Evolutionary conservation across 257 asterid genomes (phyloP), one percentile per base, ranked within the genome.

Genomic region (Linderniella brevidens): DNA sequence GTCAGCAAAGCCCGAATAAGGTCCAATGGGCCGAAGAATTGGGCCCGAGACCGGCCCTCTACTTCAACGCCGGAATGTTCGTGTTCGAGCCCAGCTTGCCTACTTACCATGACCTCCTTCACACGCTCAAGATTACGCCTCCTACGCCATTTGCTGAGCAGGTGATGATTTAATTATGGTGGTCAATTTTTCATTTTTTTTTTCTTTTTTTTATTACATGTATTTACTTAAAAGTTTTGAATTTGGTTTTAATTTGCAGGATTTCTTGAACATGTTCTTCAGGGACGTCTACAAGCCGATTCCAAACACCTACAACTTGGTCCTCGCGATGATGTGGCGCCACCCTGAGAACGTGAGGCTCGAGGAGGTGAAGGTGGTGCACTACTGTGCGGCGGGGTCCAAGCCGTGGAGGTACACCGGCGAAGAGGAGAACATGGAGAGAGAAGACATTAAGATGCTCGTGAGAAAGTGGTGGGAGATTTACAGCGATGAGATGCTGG

Each of bases 301-400:
- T 17, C 58, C 67, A 0, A 19, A 17, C 11, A 46, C 35, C 17
- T 62, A 62, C 67, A 62, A 62, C 58, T 19, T 50, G 53, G 54
- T 62, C 2, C 45, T 62, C 11, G 62, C 62, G 10, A 62, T 62
- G 67, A 19, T 62, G 9, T 62, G 67, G 67, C 67, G 62, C 53
- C 67, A 62, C 58, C 67, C 67, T 0, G 62, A 55, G 14, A 50
- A 62, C n/a, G 62, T 62, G 8, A 39, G 51, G 17, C 58, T 62
- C 1, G 42, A 55, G 8, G 17, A 62, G 17, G 67, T 43, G 32
- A 62, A 62, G 49, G 58, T 62, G 17, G 62, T 62, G 15, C 67
- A 62, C 58, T 62, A 49, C 48, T 62, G 67, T 56, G 67, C 62
- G 9, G 54, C 54, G 3, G 67, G 64, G 11, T 58, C 64, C 12